Conservation (phyloP, 352 stramenopile species). For the Globisporangium polare region DNA sequence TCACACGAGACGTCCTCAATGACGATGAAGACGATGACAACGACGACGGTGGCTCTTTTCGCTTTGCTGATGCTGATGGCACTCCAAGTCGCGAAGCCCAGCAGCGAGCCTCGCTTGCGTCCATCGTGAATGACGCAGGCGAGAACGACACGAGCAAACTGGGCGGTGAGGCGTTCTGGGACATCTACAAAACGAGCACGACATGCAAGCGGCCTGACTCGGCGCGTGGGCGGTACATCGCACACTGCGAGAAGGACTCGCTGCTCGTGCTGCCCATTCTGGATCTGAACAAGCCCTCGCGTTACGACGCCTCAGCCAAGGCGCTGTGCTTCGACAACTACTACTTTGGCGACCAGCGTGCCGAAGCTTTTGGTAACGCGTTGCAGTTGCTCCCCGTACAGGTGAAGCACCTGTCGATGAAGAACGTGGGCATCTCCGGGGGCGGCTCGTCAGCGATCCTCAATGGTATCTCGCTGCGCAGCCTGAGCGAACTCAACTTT, state of each 20-base stretch:
- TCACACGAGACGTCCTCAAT: conserved; percentile 49
- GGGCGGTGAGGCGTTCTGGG: conserved; percentile 44
- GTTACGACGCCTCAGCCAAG: conserved; percentile 39
- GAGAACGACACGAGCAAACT: conserved; percentile 3
- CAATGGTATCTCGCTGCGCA: conserved; percentile 38
- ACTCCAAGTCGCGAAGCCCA: not conserved
- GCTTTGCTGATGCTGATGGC: not conserved
- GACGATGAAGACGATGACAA: conserved; percentile 26
- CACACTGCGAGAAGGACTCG: conserved; percentile 45
- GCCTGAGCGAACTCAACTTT: conserved; percentile 64
- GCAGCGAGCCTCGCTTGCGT: not conserved
- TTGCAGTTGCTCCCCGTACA: conserved; percentile 51
- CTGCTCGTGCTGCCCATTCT: conserved; percentile 66
- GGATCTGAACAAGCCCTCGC: conserved; percentile 40
- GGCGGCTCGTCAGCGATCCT: conserved; percentile 55
- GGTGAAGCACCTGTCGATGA: conserved; percentile 65
- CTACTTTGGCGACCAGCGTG: conserved; percentile 66
- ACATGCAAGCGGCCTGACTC: conserved; percentile 43
- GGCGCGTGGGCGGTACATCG: conserved; percentile 56
- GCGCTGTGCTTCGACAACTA: conserved; percentile 67
- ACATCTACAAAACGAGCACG: conserved; percentile 43
- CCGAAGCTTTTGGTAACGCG: conserved; percentile 54
- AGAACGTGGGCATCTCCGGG: conserved; percentile 61
- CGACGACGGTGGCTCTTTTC: not conserved
- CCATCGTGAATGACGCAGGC: not conserved